Evolutionary conservation across 441 rosid genomes (phyloP).

Genomic region (Rhodomyrtus psidioides): DNA sequence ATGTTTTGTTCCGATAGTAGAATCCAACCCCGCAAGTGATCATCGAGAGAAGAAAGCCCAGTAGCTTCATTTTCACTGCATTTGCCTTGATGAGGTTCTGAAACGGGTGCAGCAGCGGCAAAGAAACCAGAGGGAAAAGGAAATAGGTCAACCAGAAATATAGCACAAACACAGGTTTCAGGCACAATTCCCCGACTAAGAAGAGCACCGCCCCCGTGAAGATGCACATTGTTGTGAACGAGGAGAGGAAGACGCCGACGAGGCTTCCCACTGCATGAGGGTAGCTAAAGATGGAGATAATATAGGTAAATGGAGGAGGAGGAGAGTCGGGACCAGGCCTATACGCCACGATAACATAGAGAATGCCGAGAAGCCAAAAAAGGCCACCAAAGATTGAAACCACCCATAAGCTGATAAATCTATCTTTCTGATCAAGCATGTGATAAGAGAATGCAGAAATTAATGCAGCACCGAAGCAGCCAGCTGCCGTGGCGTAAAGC

Average conservation of each 20-base stretch:
- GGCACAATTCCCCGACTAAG: conserved; percentile 37
- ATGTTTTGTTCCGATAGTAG: conserved; percentile 21
- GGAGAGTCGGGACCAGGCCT: conserved; percentile 18
- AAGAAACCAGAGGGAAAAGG: conserved; percentile 33
- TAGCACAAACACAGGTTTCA: conserved; percentile 28
- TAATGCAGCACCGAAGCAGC: conserved; percentile 47
- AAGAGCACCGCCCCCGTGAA: conserved; percentile 33
- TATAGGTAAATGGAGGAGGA: conserved; percentile 14
- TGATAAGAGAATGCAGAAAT: conserved; percentile 45
- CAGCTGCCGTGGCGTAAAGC: conserved; percentile 37
- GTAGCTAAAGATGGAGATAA: conserved; percentile 26
- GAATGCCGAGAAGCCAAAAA: conserved; percentile 37
- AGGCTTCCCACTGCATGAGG: conserved; percentile 42
- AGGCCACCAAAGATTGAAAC: conserved; percentile 61
- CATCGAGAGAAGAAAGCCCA: conserved; percentile 35
- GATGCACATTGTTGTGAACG: conserved; percentile 51
- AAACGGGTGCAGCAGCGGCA: conserved; percentile 35
- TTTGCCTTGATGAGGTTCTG: conserved; percentile 27
- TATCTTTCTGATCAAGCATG: conserved; percentile 37
- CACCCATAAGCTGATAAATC: conserved; percentile 38
- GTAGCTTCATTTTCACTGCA: conserved; percentile 40
- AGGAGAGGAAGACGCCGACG: conserved; percentile 26
- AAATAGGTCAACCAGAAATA: conserved; percentile 37
- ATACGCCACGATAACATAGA: conserved; percentile 14
- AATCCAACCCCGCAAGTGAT: conserved; percentile 36